These are phyloP conservation scores for Heterobasidion occidentale DNA, from an alignment of 1,284 basidiomycete species.

Conservation along the genomic window DNA sequence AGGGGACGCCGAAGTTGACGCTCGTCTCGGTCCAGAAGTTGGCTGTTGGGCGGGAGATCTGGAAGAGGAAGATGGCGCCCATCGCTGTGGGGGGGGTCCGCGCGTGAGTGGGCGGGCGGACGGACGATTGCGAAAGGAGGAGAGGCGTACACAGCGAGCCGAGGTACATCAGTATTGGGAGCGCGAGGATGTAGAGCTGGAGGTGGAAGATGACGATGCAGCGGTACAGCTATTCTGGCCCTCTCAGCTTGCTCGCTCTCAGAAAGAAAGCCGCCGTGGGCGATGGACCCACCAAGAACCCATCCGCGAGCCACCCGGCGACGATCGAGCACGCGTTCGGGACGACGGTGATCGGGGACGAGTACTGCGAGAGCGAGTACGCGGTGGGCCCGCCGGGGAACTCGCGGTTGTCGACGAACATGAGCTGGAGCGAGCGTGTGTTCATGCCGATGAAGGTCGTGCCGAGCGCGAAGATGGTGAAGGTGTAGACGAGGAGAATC, in stretches of 20 bases:
- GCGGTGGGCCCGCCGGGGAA: constrained; percentile 18
- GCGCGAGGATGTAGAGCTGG: not conserved
- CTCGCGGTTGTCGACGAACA: constrained; percentile 26
- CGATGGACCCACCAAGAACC: constrained; percentile 22
- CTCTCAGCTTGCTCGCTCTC: constrained; percentile 1
- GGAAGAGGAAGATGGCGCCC: constrained; percentile 1
- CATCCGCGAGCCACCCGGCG: constrained; percentile 17
- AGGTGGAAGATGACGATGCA: not conserved
- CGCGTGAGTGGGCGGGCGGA: not conserved
- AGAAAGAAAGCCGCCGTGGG: too few relatives aligned
- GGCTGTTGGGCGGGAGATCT: constrained; percentile 12
- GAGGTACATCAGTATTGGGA: not conserved
- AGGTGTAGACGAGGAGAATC: constrained; percentile 15
- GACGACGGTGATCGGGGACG: constrained; percentile 10
- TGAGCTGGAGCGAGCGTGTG: constrained; percentile 17
- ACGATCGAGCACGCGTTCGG: constrained; percentile 13
- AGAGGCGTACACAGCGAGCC: not conserved
- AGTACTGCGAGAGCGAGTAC: constrained; percentile 12
- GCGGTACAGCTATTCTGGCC: not conserved
- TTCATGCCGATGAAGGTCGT: constrained; percentile 22
- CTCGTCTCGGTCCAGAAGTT: constrained; percentile 15
- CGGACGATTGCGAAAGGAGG: not conserved
- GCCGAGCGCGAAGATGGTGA: constrained; percentile 21
- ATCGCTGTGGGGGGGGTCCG: not conserved
- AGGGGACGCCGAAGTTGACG: constrained; percentile 18